These are phyloP conservation scores for Naganishia cerealis DNA, from an alignment of 1,284 basidiomycete genomes.

Conservation along the genomic window DNA sequence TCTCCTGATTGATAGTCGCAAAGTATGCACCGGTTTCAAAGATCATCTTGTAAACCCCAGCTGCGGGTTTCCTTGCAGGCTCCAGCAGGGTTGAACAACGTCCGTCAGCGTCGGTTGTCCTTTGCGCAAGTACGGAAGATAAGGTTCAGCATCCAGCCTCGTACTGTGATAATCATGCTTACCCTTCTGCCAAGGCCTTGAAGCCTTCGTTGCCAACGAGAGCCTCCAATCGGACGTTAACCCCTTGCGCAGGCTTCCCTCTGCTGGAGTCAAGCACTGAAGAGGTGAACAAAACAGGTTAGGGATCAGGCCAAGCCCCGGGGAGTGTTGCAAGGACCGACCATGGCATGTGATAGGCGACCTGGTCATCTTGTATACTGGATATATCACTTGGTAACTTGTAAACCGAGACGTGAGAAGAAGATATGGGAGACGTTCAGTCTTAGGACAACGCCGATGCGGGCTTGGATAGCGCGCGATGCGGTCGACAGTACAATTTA, in stretches of 20 bases:
- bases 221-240: conserved; percentile 61
- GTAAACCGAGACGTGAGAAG: too few relatives aligned
- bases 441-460: too few relatives aligned
- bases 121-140: conserved; percentile 44
- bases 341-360: conserved; percentile 89
- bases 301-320: not conserved
- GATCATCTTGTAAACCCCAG: conserved; percentile 74
- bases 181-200: conserved; percentile 65
- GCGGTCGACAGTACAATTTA: too few relatives aligned
- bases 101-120: conserved; percentile 76
- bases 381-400: not conserved
- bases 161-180: conserved; percentile 35
- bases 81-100: conserved; percentile 70
- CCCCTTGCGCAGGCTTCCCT: conserved; percentile 73
- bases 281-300: not conserved
- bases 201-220: conserved; percentile 55
- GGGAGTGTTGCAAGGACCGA: conserved; percentile 48
- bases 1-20: conserved; percentile 61
- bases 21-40: conserved; percentile 85
- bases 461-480: too few relatives aligned
- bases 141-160: not conserved
- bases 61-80: conserved; percentile 59
- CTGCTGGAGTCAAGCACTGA: conserved; percentile 79
- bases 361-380: conserved; percentile 46
- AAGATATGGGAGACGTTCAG: too few relatives aligned